Evolutionary conservation across 768 basidiomycete species (phyloP), one percentile per base, ranked within the genome.

Genomic region (Pisolithus albus): DNA sequence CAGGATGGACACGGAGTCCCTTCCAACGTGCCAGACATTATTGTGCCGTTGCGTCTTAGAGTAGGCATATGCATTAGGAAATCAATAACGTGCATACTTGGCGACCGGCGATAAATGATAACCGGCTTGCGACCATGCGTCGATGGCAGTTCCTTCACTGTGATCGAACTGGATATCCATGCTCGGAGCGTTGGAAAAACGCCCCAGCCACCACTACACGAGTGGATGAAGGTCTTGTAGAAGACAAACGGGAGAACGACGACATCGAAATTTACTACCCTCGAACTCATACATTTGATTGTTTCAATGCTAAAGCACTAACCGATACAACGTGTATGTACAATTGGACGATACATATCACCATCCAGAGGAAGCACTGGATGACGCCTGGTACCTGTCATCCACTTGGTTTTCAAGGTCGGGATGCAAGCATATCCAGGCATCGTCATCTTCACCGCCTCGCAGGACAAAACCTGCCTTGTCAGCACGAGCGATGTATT

Each of bases 251-350:
- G 6, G 26, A 70, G 21, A 68, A 79, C 52, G 79, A 78, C 49
- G 84, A 85, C 59, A 77, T 77, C 11, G 65, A 78, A 51, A 23
- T 83, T 78, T 71, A 82, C 81, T 42, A 80, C 75, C 23, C 52
- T 75, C 49, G 76, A 76, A 39, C 53, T 54, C 28, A 66, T 61
- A 26, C 50, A 41, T 51, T 47, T 69, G n/a, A 50, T 67, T 30
- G 65, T 55, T 55, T 49, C 56, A 57, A 55, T 36, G 44, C 41
- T 45, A 49, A 47, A 61, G 10, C 10, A 10, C 30, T 7, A 10
- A 10, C 30, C 8, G 59, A 7, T 26, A 45, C 26, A 43, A 26
- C 6, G 26, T 18, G 43, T 24, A 36, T 7, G 26, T 18, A 47
- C 32, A 30, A 23, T 34, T 16, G 21, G 36, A 41, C 30, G 24